Evolutionary conservation across 176 grass and related monocot species (phyloP).

Genomic region (Triticum urartu): DNA sequence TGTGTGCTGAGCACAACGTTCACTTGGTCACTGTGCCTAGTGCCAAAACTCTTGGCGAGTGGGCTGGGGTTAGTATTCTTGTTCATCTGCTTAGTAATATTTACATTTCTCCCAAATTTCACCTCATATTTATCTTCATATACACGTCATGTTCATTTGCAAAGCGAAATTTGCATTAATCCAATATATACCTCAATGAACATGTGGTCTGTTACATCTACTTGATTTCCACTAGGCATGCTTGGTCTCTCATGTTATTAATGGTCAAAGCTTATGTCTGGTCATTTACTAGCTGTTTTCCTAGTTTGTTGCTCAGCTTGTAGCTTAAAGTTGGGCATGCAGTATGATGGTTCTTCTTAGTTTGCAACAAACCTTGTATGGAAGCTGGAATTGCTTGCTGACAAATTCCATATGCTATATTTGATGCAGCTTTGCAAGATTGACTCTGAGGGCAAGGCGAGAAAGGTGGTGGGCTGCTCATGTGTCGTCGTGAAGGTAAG

Average conservation of each 20-base stretch:
- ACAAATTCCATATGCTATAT: background rate
- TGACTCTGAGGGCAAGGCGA: slow-evolving; percentile 62
- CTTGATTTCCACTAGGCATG: background rate
- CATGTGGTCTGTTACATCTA: background rate
- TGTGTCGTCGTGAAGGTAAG: slow-evolving; percentile 61
- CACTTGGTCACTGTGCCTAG: slow-evolving; percentile 56
- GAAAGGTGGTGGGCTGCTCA: slow-evolving; percentile 55
- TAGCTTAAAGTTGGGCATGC: background rate
- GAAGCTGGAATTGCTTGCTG: background rate
- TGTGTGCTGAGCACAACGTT: slow-evolving; percentile 65
- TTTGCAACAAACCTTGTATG: background rate
- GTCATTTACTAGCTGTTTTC: background rate
- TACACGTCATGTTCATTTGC: background rate
- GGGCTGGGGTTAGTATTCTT: slow-evolving; percentile 44
- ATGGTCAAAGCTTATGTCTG: background rate
- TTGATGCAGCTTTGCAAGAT: slow-evolving; percentile 64
- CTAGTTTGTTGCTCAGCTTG: background rate
- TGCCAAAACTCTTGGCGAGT: slow-evolving; percentile 62
- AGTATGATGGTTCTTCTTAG: background rate
- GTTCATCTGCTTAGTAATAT: background rate
- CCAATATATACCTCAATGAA: background rate
- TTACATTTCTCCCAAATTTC: background rate
- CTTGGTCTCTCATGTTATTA: background rate
- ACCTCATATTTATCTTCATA: too few relatives aligned
- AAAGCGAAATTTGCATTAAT: background rate